These are phyloP conservation scores for Entamoeba histolytica DNA, from an alignment of 208 protist genomes.

Conservation along the genomic window DNA sequence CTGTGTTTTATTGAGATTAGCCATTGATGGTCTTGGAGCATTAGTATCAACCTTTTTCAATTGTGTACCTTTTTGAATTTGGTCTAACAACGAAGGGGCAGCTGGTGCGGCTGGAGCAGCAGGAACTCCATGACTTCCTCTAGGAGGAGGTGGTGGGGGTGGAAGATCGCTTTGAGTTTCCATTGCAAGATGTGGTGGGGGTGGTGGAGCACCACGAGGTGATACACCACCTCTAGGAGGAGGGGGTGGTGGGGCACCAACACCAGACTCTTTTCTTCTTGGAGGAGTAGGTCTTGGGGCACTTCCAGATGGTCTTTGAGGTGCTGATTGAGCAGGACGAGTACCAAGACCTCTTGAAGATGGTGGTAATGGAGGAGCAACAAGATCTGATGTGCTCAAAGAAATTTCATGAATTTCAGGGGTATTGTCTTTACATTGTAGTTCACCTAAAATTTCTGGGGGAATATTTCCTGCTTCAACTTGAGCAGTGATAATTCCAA, in stretches of 20 bases:
- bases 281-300: background rate
- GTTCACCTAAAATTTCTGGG: background rate
- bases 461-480: background rate
- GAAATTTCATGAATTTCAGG: background rate
- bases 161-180: background rate
- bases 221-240: background rate
- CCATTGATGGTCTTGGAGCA: background rate
- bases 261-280: background rate
- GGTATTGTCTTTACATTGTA: background rate
- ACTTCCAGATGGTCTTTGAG: background rate
- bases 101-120: background rate
- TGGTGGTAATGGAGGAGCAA: background rate
- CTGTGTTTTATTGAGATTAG: background rate
- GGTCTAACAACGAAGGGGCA: background rate
- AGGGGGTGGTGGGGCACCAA: background rate
- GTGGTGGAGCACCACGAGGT: background rate
- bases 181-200: background rate
- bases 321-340: background rate
- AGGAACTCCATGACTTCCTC: background rate
- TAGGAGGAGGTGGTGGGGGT: background rate
- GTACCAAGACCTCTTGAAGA: background rate
- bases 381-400: background rate
- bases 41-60: background rate
- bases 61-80: background rate
- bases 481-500: background rate